phyloP scores from a whole-genome alignment of 352 stramenopile species.

The Phytopythium boreale region DNA sequence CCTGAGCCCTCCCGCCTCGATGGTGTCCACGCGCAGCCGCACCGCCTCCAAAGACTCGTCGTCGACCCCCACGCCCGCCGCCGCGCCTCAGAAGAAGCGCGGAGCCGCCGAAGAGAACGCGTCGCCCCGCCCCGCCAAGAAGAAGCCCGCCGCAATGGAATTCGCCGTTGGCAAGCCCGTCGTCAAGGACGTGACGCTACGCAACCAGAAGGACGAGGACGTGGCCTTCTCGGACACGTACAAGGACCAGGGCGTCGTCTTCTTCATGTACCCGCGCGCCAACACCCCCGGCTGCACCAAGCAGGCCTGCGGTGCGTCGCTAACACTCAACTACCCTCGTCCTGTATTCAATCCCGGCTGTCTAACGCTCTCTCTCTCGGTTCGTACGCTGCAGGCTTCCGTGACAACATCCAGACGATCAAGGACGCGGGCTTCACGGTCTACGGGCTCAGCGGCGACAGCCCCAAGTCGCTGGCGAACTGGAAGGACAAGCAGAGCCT shows the following conservation, averaged over 20 bases:
- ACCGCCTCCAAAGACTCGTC: constrained; percentile 25
- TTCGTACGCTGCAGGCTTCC: constrained; percentile 54
- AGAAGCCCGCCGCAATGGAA: constrained; percentile 50
- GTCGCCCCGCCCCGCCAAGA: constrained; percentile 37
- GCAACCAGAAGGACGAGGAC: constrained; percentile 64
- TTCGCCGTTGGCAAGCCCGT: constrained; percentile 48
- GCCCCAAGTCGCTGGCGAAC: constrained; percentile 60
- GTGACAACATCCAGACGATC: constrained; percentile 80
- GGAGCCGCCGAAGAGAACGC: constrained; percentile 11
- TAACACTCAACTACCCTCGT: neutral
- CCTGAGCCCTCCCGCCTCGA: constrained; percentile 8
- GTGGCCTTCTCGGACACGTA: constrained; percentile 66
- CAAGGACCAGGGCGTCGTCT: constrained; percentile 75
- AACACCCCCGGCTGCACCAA: constrained; percentile 88
- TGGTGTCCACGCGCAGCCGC: constrained; percentile 61
- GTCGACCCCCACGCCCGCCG: constrained; percentile 3
- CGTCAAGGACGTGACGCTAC: constrained; percentile 60
- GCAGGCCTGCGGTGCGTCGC: constrained; percentile 68
- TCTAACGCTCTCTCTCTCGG: neutral
- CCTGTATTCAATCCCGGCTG: neutral
- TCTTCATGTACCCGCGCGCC: constrained; percentile 89
- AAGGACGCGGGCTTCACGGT: constrained; percentile 76
- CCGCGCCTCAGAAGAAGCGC: constrained; percentile 30
- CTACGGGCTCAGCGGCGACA: constrained; percentile 78
- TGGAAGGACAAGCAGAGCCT: constrained; percentile 83